Conservation (phyloP, 176 grass and related monocot genomes). For the Zoysia pacifica region DNA sequence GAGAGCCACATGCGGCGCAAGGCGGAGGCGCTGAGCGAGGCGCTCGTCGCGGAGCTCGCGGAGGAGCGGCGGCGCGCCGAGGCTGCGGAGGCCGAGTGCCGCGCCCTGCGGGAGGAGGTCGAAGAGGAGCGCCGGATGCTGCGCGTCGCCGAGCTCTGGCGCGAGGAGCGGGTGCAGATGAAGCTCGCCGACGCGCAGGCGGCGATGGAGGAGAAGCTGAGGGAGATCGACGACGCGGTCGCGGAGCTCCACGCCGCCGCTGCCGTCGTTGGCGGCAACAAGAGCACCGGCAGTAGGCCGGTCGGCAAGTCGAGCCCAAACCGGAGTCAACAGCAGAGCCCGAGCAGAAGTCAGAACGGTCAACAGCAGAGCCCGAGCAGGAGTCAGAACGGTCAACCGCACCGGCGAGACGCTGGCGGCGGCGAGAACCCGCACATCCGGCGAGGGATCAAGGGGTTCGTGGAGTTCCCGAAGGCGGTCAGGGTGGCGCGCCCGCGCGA, state of each 20-base stretch:
- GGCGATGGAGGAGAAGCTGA: conserved; percentile 64
- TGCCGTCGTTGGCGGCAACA: not conserved
- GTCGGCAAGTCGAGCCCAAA: conserved; percentile 32
- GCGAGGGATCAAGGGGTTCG: conserved; percentile 88
- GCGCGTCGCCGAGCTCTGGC: conserved; percentile 71
- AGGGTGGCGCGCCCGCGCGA: conserved; percentile 44
- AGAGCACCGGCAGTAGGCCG: not conserved
- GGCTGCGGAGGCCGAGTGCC: conserved; percentile 43
- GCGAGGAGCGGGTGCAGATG: conserved; percentile 81
- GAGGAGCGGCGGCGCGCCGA: conserved; percentile 64
- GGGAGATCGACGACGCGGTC: conserved; percentile 47
- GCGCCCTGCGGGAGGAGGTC: conserved; percentile 57
- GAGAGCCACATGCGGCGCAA: conserved; percentile 69
- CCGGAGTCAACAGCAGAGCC: conserved; percentile 34
- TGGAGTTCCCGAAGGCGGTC: conserved; percentile 75
- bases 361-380: too few relatives aligned
- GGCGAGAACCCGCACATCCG: conserved; percentile 82
- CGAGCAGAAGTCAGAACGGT: not conserved
- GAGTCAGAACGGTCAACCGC: not conserved
- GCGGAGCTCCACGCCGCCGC: not conserved
- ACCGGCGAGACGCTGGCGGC: conserved; percentile 40
- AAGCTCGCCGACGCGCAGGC: conserved; percentile 76
- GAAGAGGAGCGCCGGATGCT: conserved; percentile 83
- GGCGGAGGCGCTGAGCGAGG: conserved; percentile 43
- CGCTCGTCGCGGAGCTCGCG: conserved; percentile 37